These are phyloP conservation scores for Linnemannia exigua DNA, from an alignment of 192 early-diverging fungal genomes.

Conservation along the genomic window DNA sequence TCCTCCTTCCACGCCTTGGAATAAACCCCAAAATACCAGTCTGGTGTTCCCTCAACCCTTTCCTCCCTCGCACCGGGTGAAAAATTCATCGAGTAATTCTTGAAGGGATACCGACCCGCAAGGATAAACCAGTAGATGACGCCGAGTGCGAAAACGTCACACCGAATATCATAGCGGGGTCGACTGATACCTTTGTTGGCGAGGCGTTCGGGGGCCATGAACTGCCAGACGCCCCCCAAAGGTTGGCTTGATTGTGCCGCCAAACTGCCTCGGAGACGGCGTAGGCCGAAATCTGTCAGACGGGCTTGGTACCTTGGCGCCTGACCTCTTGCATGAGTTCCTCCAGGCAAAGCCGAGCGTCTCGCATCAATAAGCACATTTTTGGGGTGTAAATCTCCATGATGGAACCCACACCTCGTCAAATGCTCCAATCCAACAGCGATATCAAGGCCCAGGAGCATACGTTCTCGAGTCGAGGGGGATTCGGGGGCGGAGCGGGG, in stretches of 20 bases:
- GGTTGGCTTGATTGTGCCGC: slow-evolving; percentile 20
- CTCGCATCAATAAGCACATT: slow-evolving; percentile 30
- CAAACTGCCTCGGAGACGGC: slow-evolving; percentile 14
- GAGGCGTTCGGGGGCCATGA: slow-evolving; percentile 39
- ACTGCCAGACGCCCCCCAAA: slow-evolving; percentile 30
- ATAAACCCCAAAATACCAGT: slow-evolving; percentile 39
- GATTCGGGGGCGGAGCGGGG: neutral
- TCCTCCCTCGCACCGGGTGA: neutral
- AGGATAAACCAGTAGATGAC: slow-evolving; percentile 38
- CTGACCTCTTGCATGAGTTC: neutral
- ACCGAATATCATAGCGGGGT: slow-evolving; percentile 29
- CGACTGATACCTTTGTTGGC: slow-evolving; percentile 1
- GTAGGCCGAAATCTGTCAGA: slow-evolving; percentile 38
- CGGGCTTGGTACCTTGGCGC: slow-evolving; percentile 21
- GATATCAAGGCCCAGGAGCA: slow-evolving; percentile 33
- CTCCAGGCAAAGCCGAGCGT: neutral
- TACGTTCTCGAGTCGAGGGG: neutral
- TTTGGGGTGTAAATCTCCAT: slow-evolving; percentile 39
- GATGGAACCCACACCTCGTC: slow-evolving; percentile 32
- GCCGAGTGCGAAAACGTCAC: slow-evolving; percentile 36
- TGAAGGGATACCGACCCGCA: slow-evolving; percentile 28
- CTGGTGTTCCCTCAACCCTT: slow-evolving; percentile 26
- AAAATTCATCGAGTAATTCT: neutral
- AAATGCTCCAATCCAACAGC: slow-evolving; percentile 29
- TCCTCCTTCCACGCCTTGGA: slow-evolving; percentile 39